These are phyloP conservation scores for Claviceps sp. DNA, from an alignment of 2,329 filamentous ascomycete species.

Conservation along the genomic window DNA sequence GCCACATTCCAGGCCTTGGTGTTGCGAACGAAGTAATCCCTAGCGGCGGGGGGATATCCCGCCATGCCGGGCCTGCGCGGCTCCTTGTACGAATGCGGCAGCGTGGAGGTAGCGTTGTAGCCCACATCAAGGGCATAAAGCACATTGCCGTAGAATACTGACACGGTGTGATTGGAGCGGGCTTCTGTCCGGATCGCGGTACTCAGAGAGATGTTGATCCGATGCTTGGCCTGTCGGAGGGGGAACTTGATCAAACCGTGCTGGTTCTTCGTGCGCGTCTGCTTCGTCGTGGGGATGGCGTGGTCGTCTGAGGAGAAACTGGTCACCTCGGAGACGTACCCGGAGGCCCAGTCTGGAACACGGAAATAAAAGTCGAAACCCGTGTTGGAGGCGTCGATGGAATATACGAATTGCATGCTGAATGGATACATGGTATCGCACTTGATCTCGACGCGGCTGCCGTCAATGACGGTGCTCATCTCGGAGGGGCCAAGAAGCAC, in stretches of 20 bases:
- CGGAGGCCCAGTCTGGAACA: conserved; percentile 14
- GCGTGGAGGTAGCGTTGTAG: conserved; percentile 13
- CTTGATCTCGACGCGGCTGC: conserved; percentile 22
- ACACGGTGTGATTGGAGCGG: conserved; percentile 21
- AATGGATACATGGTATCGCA: conserved; percentile 36
- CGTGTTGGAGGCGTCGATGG: conserved; percentile 12
- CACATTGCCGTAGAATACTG: conserved; percentile 29
- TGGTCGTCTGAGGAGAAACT: neutral
- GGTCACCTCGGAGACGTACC: neutral
- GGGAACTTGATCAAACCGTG: conserved; percentile 12
- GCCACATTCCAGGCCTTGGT: conserved; percentile 17
- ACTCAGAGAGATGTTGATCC: conserved; percentile 9
- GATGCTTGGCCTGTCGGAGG: conserved; percentile 9
- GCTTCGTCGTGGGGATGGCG: neutral
- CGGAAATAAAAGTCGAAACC: conserved; percentile 17
- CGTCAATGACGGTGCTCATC: conserved; percentile 23
- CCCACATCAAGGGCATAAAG: conserved; percentile 28
- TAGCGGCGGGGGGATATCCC: conserved; percentile 13
- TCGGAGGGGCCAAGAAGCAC: conserved; percentile 33
- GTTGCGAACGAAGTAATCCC: conserved; percentile 20
- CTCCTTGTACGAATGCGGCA: conserved; percentile 11
- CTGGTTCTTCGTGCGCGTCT: neutral
- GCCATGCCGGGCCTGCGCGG: conserved; percentile 8
- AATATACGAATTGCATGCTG: conserved; percentile 15
- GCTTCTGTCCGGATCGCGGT: conserved; percentile 11